These are phyloP conservation scores for Saccharomyces hybrid DNA, from an alignment of 1,139 yeast species.

Conservation along the genomic window DNA sequence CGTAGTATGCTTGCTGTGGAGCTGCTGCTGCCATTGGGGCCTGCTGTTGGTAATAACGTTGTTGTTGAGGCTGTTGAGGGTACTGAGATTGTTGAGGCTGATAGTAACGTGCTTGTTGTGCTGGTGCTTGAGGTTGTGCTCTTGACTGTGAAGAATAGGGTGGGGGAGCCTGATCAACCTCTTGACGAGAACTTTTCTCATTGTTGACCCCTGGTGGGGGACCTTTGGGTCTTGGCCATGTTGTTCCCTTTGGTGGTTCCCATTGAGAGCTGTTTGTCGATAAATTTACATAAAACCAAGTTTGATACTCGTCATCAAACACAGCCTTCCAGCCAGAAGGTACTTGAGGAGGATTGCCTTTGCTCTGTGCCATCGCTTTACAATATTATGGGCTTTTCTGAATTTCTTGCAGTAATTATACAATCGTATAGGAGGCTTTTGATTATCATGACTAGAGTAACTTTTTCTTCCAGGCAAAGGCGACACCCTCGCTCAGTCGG, in stretches of 20 bases:
- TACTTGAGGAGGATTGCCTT: slow-evolving; percentile 40
- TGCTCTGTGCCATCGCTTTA: slow-evolving; percentile 54
- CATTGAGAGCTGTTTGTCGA: slow-evolving; percentile 77
- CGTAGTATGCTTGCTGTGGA: slow-evolving; percentile 16
- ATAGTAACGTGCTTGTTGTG: slow-evolving; percentile 5
- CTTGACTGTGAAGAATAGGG: slow-evolving; percentile 8
- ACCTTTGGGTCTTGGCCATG: slow-evolving; percentile 28
- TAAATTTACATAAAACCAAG: slow-evolving; percentile 71
- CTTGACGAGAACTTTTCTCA: slow-evolving; percentile 17
- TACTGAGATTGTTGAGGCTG: slow-evolving; percentile 8
- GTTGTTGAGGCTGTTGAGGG: slow-evolving; percentile 1
- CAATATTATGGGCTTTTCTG: not conserved
- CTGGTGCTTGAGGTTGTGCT: slow-evolving; percentile 4
- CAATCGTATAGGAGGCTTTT: not conserved
- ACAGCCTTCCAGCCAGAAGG: slow-evolving; percentile 86
- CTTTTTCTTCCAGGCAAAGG: not conserved
- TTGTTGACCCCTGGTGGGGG: slow-evolving; percentile 21
- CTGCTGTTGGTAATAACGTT: slow-evolving; percentile 2
- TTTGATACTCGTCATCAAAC: slow-evolving; percentile 71
- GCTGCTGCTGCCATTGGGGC: slow-evolving; percentile 7
- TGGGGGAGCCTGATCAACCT: slow-evolving; percentile 1
- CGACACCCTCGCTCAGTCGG: not conserved
- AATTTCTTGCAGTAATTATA: not conserved
- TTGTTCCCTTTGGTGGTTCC: slow-evolving; percentile 72
- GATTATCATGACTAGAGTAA: not conserved